These are phyloP conservation scores for Astrothelium subdiscretum DNA, from an alignment of 495 filamentous ascomycete species.

Conservation along the genomic window DNA sequence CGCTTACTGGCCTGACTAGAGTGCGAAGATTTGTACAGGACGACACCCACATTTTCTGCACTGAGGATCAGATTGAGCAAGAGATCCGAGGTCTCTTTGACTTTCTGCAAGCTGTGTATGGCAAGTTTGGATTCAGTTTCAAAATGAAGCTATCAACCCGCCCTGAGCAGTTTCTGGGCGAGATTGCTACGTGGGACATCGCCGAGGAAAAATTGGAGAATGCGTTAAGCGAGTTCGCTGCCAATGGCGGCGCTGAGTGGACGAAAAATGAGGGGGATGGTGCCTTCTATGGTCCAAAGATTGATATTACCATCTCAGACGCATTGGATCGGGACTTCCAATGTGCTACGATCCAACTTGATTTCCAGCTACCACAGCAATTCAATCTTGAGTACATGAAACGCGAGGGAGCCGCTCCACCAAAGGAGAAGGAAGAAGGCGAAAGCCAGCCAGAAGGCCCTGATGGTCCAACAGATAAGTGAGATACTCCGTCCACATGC, in stretches of 20 bases:
- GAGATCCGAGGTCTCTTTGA: constrained; percentile 86
- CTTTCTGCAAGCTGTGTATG: constrained; percentile 73
- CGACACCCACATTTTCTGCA: constrained; percentile 89
- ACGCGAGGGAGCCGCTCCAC: constrained; percentile 34
- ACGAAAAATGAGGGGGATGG: constrained; percentile 85
- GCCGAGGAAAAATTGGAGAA: constrained; percentile 69
- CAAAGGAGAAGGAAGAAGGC: constrained; percentile 26
- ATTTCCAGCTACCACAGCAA: constrained; percentile 81
- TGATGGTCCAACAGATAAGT: not conserved
- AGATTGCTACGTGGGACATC: constrained; percentile 74
- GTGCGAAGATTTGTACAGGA: constrained; percentile 92
- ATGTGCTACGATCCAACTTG: constrained; percentile 94
- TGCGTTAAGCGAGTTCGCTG: constrained; percentile 66
- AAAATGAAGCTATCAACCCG: constrained; percentile 90
- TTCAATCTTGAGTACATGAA: constrained; percentile 79
- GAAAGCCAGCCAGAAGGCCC: not conserved
- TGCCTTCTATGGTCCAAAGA: constrained; percentile 94
- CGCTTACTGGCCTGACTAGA: constrained; percentile 77
- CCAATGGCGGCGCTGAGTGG: constrained; percentile 58
- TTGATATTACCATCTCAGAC: constrained; percentile 84
- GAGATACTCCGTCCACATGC: not conserved
- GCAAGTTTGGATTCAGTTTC: constrained; percentile 87
- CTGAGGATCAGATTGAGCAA: constrained; percentile 62
- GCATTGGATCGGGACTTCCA: constrained; percentile 68
- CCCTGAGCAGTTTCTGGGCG: constrained; percentile 83